Conservation (phyloP, 441 rosid genomes). For the Raphanus hybrid region DNA sequence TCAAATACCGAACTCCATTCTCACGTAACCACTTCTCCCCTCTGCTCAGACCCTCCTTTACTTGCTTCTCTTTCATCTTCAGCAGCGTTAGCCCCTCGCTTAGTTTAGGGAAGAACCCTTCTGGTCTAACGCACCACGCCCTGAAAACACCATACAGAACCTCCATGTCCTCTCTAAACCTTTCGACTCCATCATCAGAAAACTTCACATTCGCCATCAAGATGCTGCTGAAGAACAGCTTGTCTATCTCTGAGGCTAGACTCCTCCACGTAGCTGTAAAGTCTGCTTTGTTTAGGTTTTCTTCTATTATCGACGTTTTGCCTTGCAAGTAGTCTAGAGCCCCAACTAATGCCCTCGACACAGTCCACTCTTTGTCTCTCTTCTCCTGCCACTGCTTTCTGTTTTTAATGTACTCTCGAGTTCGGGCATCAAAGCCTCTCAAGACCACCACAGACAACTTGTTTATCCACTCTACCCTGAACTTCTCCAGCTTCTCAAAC, state of each 20-base stretch:
- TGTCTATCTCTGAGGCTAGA: slow-evolving; percentile 74
- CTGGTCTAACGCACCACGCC: slow-evolving; percentile 85
- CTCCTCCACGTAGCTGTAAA: slow-evolving; percentile 79
- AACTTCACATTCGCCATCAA: slow-evolving; percentile 70
- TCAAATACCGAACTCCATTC: slow-evolving; percentile 64
- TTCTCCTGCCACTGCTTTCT: slow-evolving; percentile 84
- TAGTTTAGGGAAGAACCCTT: slow-evolving; percentile 76
- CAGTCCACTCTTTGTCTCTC: slow-evolving; percentile 69
- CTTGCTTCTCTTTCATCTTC: slow-evolving; percentile 65
- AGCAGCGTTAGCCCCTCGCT: slow-evolving; percentile 71
- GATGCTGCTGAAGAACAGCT: slow-evolving; percentile 59
- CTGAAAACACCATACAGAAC: slow-evolving; percentile 72
- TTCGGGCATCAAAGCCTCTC: slow-evolving; percentile 80
- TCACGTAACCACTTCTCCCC: slow-evolving; percentile 62
- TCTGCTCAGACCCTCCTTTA: slow-evolving; percentile 46
- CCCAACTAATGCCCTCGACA: slow-evolving; percentile 66
- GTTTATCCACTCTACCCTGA: slow-evolving; percentile 79
- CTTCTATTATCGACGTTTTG: slow-evolving; percentile 63
- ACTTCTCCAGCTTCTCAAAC: slow-evolving; percentile 61
- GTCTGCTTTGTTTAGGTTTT: slow-evolving; percentile 62
- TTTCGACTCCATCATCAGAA: slow-evolving; percentile 62
- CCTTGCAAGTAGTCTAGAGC: slow-evolving; percentile 81
- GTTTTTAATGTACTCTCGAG: slow-evolving; percentile 79
- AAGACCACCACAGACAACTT: slow-evolving; percentile 73
- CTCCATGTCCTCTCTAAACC: slow-evolving; percentile 65